These are phyloP conservation scores for Globisporangium irregulare DNA, from an alignment of 352 stramenopile genomes.

Conservation along the genomic window DNA sequence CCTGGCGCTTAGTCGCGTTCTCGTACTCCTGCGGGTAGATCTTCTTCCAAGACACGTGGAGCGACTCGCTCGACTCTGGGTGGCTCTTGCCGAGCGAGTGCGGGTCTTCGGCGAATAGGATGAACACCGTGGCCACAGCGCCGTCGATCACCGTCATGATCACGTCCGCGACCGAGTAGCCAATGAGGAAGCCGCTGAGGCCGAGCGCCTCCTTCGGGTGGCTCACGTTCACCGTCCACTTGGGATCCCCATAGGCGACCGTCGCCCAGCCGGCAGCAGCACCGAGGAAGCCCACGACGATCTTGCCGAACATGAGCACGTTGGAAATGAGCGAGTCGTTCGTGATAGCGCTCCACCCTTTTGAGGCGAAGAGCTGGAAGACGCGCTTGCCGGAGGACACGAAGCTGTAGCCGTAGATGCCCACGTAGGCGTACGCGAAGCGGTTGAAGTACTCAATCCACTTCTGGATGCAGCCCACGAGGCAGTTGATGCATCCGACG, in stretches of 20 bases:
- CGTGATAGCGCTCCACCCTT: slow-evolving; percentile 59
- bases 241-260: slow-evolving; percentile 33
- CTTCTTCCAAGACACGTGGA: slow-evolving; percentile 43
- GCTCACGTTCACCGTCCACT: slow-evolving; percentile 45
- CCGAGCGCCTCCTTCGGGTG: slow-evolving; percentile 45
- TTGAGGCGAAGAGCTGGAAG: slow-evolving; percentile 52
- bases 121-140: slow-evolving; percentile 53
- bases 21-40: slow-evolving; percentile 55
- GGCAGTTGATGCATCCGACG: slow-evolving; percentile 43
- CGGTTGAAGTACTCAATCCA: slow-evolving; percentile 79
- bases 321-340: slow-evolving; percentile 72
- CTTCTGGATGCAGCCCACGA: slow-evolving; percentile 55
- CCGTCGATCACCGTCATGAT: slow-evolving; percentile 50
- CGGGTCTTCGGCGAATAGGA: slow-evolving; percentile 52
- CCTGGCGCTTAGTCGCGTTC: slow-evolving; percentile 35
- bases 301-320: slow-evolving; percentile 55
- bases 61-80: slow-evolving; percentile 31
- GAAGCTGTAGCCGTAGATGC: slow-evolving; percentile 71
- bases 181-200: slow-evolving; percentile 45
- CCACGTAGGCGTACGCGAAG: slow-evolving; percentile 74
- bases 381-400: slow-evolving; percentile 40
- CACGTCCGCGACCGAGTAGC: slow-evolving; percentile 46
- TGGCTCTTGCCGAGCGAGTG: slow-evolving; percentile 38
- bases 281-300: slow-evolving; percentile 56
- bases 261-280: slow-evolving; percentile 33